Conservation (phyloP, 345 rosid genomes). For the Rhodamnia rubescens region DNA sequence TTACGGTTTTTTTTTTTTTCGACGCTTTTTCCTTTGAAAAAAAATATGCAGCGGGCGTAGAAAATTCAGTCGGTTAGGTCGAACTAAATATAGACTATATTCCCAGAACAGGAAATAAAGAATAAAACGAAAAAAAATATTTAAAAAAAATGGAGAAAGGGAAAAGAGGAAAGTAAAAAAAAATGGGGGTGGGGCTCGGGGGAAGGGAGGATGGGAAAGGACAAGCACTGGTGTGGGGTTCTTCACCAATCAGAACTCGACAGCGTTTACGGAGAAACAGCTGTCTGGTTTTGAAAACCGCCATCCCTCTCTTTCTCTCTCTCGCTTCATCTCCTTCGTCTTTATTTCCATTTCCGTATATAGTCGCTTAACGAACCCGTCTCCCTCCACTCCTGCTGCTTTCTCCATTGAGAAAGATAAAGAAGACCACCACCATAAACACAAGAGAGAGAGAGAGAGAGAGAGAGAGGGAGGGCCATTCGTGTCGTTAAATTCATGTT, state of each 20-base stretch:
- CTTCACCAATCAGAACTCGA: conserved; percentile 21
- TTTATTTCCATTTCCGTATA: background rate
- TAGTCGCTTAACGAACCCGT: background rate
- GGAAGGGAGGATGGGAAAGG: background rate
- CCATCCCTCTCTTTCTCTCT: background rate
- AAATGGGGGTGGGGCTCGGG: background rate
- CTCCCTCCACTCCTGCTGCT: background rate
- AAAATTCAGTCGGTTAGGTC: too few relatives aligned
- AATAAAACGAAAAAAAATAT: too few relatives aligned
- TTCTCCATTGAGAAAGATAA: background rate
- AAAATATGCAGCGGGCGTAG: too few relatives aligned
- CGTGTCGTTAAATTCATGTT: background rate
- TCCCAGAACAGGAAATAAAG: too few relatives aligned
- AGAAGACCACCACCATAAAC: background rate
- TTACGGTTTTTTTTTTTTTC: too few relatives aligned
- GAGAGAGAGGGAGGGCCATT: background rate
- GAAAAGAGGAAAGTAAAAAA: background rate
- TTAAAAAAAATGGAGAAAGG: background rate
- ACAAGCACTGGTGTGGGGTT: background rate
- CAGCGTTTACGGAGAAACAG: conserved; percentile 7
- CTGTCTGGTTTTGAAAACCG: conserved; percentile 1
- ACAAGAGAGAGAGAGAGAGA: background rate
- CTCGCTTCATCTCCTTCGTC: background rate
- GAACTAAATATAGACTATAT: too few relatives aligned
- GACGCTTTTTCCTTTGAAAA: too few relatives aligned